Base-by-base conservation (phyloP, 306 rosid genomes). In the Arachis stenosperma region DNA sequence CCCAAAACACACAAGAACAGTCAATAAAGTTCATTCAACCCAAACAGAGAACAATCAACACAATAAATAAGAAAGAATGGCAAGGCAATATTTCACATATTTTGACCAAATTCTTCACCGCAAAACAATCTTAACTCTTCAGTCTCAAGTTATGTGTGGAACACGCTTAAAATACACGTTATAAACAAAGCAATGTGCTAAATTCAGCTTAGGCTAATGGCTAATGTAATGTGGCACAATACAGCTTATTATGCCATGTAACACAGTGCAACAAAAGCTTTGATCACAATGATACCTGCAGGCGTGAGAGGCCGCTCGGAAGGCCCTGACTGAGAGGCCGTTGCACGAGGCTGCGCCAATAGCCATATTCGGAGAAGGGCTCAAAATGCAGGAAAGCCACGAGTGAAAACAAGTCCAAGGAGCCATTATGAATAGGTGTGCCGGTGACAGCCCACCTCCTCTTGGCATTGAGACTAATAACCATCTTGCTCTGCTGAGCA, bases 361-460 rank as follows among this genome's bases (percentile, higher is more conserved):
- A 81, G 52, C 67, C 73, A 86, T 79, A 88, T 0, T 79, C 64
- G 0, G 96, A 88, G 81, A 92, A 92, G 11, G 98, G 98, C 77
- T 88, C 84, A 50, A 92, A 92, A 15, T 80, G 79, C 75, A 92
- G 70, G 70, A 92, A 92, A 5, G 85, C 81, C 96, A 92, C 89
- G 56, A 92, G 81, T 54, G 98, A 83, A 71, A 83, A 92, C 78
- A 92, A 78, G 85, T 92, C 96, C 71, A 77, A 78, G 12, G 87
- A 86, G 44, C 89, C 93, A 81, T 78, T 89, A 61, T 88, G 98
- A 62, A 92, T 84, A 0, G 92, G 98, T 6, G 94, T 88, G 58
- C 98, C 96, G 0, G 98, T 90, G 42, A 92, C 94, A 27, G 84
- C 94, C 98, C 98, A 92, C 81, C 90, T 90, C 65, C 87, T 80